These are phyloP conservation scores for Ascochyta fabae DNA, from an alignment of 2,329 filamentous ascomycete genomes.

Conservation along the genomic window DNA sequence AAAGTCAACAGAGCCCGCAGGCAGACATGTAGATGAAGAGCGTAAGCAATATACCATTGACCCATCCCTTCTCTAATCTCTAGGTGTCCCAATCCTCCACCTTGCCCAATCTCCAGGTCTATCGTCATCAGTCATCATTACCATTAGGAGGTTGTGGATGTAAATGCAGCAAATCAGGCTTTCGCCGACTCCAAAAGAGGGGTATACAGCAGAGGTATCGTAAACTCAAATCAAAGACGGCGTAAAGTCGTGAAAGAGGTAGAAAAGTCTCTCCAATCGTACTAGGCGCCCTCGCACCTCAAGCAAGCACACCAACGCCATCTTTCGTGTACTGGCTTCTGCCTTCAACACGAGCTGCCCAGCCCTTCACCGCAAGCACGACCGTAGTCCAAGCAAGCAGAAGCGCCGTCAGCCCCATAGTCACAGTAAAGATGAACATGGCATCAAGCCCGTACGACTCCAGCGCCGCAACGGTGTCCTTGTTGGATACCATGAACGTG, in stretches of 20 bases:
- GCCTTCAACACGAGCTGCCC: slow-evolving; percentile 63
- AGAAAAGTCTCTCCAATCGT: neutral
- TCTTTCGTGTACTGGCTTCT: slow-evolving; percentile 31
- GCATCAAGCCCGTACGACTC: slow-evolving; percentile 79
- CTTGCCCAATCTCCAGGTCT: neutral
- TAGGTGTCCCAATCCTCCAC: neutral
- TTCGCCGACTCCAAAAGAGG: slow-evolving; percentile 26
- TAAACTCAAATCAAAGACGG: slow-evolving; percentile 20
- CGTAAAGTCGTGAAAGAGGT: slow-evolving; percentile 24
- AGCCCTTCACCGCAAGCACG: slow-evolving; percentile 83
- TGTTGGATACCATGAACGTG: slow-evolving; percentile 89
- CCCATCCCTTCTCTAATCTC: slow-evolving; percentile 11
- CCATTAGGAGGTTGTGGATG: slow-evolving; percentile 18
- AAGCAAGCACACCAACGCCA: slow-evolving; percentile 39
- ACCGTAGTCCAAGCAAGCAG: slow-evolving; percentile 85
- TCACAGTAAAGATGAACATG: slow-evolving; percentile 92
- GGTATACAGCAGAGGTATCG: slow-evolving; percentile 46
- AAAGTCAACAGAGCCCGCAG: neutral
- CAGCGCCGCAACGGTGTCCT: slow-evolving; percentile 78
- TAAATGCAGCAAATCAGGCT: slow-evolving; percentile 37
- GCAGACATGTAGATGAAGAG: neutral
- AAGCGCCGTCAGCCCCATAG: slow-evolving; percentile 80
- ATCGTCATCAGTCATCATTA: slow-evolving; percentile 16
- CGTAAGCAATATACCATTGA: slow-evolving; percentile 17
- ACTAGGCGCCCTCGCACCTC: neutral